phyloP scores from a whole-genome alignment of 148 eudicot genomes.

The Limonium bicolor region DNA sequence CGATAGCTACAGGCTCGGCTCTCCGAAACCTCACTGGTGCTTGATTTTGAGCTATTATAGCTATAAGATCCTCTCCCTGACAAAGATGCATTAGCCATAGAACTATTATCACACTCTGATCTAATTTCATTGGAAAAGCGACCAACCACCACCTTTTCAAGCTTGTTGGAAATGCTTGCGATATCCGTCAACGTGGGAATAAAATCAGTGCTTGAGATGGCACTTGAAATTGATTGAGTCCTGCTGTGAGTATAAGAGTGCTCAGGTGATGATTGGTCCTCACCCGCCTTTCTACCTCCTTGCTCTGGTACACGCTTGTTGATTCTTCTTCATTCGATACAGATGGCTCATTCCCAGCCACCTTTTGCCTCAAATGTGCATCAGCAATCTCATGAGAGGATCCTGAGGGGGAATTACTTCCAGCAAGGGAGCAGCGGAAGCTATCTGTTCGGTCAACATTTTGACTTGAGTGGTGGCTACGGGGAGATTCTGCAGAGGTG shows the following conservation, averaged over 20 bases:
- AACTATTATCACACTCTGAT: constrained; percentile 11
- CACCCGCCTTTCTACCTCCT: constrained; percentile 2
- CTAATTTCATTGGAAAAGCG: too few relatives aligned
- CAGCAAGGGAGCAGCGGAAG: constrained; percentile 23
- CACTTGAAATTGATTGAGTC: constrained; percentile 67
- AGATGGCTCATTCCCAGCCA: constrained; percentile 19
- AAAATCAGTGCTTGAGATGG: constrained; percentile 46
- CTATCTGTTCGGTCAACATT: constrained; percentile 32
- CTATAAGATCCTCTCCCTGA: constrained; percentile 28
- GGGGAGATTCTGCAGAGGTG: neutral
- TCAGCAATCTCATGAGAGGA: constrained; percentile 32
- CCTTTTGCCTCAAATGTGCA: constrained; percentile 23
- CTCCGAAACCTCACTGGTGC: constrained; percentile 18
- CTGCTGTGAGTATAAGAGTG: constrained; percentile 36
- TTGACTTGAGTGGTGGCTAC: constrained; percentile 11
- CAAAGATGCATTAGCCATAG: constrained; percentile 13
- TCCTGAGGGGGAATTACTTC: constrained; percentile 38
- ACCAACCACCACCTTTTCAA: too few relatives aligned
- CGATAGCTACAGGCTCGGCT: constrained; percentile 21
- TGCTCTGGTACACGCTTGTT: constrained; percentile 6
- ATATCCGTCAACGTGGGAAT: constrained; percentile 24
- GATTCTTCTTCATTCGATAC: constrained; percentile 20
- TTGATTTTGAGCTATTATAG: constrained; percentile 28
- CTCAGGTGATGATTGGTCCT: neutral
- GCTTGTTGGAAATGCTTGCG: constrained; percentile 23